A percentile compares a stretch with the other conserved stretches of the same genome.
Evolutionary conservation across 192 early-diverging fungal species (phyloP).

Genomic region (Coemansia sp.): DNA sequence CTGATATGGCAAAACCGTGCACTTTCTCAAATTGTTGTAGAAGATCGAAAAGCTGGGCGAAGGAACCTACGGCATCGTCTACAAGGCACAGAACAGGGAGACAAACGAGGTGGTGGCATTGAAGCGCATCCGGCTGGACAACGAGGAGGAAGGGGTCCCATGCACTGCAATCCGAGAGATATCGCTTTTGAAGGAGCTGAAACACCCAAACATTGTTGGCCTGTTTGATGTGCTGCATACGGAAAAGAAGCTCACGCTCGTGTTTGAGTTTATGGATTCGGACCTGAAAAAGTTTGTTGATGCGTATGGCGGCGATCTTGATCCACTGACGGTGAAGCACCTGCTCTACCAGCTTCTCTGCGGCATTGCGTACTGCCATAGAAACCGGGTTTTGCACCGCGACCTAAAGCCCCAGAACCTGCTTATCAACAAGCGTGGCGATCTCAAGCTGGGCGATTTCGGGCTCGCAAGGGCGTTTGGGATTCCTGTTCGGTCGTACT

Average conservation of each 20-base stretch:
- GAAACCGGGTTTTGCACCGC: conserved; percentile 92
- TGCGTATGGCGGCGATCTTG: conserved; percentile 77
- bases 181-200: conserved; percentile 78
- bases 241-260: conserved; percentile 95
- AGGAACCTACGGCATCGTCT: conserved; percentile 98
- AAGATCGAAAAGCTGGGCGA: conserved; percentile 99
- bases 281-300: conserved; percentile 99
- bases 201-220: conserved; percentile 71
- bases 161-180: conserved; percentile 81
- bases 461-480: conserved; percentile 96
- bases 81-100: conserved; percentile 97
- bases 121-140: conserved; percentile 89
- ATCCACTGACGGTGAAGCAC: conserved; percentile 83
- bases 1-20: neutral
- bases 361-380: conserved; percentile 97
- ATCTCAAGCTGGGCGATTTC: conserved; percentile 89
- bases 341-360: conserved; percentile 96
- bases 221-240: conserved; percentile 97
- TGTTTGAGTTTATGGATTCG: conserved; percentile 98
- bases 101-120: conserved; percentile 96
- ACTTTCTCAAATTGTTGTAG: conserved; percentile 40
- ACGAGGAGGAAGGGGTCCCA: conserved; percentile 82
- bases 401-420: conserved; percentile 89
- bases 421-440: conserved; percentile 91
- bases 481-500: conserved; percentile 86